Evolutionary conservation across 306 rosid species (phyloP).

Genomic region (Quercus mongolica): DNA sequence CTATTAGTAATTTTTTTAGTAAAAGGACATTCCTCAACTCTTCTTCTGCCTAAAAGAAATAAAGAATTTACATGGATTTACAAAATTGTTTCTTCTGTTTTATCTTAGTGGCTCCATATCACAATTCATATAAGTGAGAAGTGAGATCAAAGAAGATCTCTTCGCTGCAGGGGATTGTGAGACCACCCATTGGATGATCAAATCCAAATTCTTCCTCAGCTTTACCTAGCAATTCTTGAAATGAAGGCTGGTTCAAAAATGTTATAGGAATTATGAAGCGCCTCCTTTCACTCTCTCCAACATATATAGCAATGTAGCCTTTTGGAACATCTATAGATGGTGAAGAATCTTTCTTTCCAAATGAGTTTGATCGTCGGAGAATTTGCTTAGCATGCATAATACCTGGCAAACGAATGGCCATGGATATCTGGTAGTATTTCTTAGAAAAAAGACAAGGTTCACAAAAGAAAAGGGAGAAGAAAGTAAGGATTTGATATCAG

Average conservation of each 20-base stretch:
- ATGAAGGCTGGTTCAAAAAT: slow-evolving; percentile 28
- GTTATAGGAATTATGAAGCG: slow-evolving; percentile 35
- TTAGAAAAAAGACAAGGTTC: not conserved
- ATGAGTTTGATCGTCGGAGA: slow-evolving; percentile 1
- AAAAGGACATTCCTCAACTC: too few species aligned
- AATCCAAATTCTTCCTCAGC: slow-evolving; percentile 36
- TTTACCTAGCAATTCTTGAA: slow-evolving; percentile 25
- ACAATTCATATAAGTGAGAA: slow-evolving; percentile 3
- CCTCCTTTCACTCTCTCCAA: slow-evolving; percentile 33
- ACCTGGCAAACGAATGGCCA: slow-evolving; percentile 5
- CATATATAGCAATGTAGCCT: slow-evolving; percentile 29
- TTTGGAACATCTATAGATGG: slow-evolving; percentile 12
- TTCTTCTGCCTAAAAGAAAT: too few species aligned
- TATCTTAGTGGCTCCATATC: too few species aligned
- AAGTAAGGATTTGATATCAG: not conserved
- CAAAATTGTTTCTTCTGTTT: too few species aligned
- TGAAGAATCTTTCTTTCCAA: not conserved
- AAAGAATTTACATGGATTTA: too few species aligned
- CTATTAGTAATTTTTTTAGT: too few species aligned
- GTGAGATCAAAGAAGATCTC: slow-evolving; percentile 27
- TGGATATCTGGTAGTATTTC: not conserved
- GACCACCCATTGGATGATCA: slow-evolving; percentile 41
- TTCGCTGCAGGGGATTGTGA: slow-evolving; percentile 37
- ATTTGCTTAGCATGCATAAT: not conserved
- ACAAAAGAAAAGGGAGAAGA: not conserved